Evolutionary conservation across 495 filamentous ascomycete genomes (phyloP).

Genomic region (Aspergillus mulundensis): DNA sequence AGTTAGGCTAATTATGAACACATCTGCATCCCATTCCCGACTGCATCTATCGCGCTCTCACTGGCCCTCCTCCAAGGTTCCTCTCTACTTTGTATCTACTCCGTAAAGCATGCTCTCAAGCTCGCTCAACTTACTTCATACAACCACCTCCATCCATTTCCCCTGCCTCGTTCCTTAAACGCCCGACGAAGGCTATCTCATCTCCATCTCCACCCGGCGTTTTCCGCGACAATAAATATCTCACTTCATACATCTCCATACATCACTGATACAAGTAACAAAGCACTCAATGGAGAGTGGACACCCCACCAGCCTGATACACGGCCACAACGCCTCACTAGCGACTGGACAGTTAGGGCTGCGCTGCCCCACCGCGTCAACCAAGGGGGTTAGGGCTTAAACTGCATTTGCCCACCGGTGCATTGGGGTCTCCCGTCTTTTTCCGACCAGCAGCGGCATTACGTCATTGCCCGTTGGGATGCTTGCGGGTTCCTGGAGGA

Average conservation of each 20-base stretch:
- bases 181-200: not conserved
- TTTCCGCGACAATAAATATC: not conserved
- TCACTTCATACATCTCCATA: not conserved
- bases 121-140: conserved; percentile 3
- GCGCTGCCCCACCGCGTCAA: not conserved
- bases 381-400: not conserved
- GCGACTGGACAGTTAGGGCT: not conserved
- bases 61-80: too few relatives aligned
- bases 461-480: conserved; percentile 13
- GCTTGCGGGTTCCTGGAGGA: conserved; percentile 17
- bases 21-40: not conserved
- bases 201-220: not conserved
- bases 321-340: not conserved
- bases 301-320: conserved; percentile 1
- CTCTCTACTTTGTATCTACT: too few relatives aligned
- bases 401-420: conserved; percentile 21
- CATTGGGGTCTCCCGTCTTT: conserved; percentile 12
- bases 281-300: not conserved
- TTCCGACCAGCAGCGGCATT: conserved; percentile 7
- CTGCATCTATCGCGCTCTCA: not conserved
- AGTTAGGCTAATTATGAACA: not conserved
- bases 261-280: not conserved
- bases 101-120: not conserved
- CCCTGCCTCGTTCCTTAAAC: not conserved
- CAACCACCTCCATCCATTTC: not conserved